Percentiles rank a stretch among this genome's conserved stretches.
phyloP scores from a whole-genome alignment of 2,329 filamentous ascomycete genomes.

The Ascochyta lentis region DNA sequence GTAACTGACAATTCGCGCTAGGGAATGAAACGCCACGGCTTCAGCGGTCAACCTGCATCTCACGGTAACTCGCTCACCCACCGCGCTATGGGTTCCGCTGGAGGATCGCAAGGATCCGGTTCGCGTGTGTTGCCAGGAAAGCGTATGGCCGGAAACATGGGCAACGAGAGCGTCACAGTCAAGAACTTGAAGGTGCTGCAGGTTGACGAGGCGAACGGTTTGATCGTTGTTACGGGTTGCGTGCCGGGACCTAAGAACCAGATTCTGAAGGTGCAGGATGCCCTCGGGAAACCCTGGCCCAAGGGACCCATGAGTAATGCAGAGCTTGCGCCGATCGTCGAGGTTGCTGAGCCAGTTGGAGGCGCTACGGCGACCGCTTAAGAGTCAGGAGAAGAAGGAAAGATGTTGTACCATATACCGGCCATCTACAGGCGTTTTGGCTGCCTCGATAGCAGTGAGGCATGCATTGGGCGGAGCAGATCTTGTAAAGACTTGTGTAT shows the following conservation, averaged over 20 bases:
- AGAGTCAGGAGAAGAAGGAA: neutral
- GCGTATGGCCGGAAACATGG: slow-evolving; percentile 98
- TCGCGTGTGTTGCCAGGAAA: slow-evolving; percentile 93
- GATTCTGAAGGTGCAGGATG: slow-evolving; percentile 85
- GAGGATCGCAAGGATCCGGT: slow-evolving; percentile 89
- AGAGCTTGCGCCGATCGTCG: slow-evolving; percentile 25
- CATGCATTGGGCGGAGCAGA: slow-evolving; percentile 4
- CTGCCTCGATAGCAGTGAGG: neutral
- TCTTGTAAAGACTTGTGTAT: slow-evolving; percentile 16
- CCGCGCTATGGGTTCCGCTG: slow-evolving; percentile 87
- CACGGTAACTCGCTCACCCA: slow-evolving; percentile 97
- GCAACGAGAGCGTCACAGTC: slow-evolving; percentile 82
- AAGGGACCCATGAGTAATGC: slow-evolving; percentile 50
- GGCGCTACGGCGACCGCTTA: slow-evolving; percentile 18
- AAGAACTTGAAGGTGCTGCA: slow-evolving; percentile 91
- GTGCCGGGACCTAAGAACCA: slow-evolving; percentile 89
- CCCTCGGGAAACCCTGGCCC: slow-evolving; percentile 84
- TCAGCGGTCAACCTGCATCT: slow-evolving; percentile 83
- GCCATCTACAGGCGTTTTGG: neutral
- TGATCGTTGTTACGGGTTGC: slow-evolving; percentile 83
- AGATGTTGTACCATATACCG: slow-evolving; percentile 6
- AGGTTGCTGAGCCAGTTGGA: slow-evolving; percentile 18
- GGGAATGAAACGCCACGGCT: slow-evolving; percentile 97
- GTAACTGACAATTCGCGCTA: slow-evolving; percentile 24
- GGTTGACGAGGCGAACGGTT: slow-evolving; percentile 84